Conservation (phyloP, 768 basidiomycete genomes). For the Termitomyces sp. region DNA sequence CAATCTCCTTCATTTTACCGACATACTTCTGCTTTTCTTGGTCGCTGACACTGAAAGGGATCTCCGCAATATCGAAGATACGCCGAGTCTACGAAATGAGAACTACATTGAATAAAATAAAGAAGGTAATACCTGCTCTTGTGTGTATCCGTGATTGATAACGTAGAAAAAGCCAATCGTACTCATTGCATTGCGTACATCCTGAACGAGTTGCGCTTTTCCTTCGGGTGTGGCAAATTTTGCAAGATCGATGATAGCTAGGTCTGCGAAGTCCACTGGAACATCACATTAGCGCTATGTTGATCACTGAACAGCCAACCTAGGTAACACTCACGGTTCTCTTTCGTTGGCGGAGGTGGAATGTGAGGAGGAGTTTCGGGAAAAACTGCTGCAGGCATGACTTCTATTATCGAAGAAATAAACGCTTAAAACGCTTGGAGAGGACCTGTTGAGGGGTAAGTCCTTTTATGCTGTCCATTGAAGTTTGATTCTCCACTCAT, state of each 20-base stretch:
- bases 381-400: constrained; percentile 24
- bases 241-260: constrained; percentile 49
- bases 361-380: constrained; percentile 32
- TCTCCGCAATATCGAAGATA: constrained; percentile 39
- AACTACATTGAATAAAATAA: background rate
- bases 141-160: constrained; percentile 41
- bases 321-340: constrained; percentile 2
- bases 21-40: constrained; percentile 34
- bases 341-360: constrained; percentile 13
- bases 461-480: background rate
- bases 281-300: background rate
- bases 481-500: no score
- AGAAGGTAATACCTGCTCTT: constrained; percentile 25
- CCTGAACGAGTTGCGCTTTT: constrained; percentile 28
- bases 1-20: constrained; percentile 28
- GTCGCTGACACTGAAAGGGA: constrained; percentile 31
- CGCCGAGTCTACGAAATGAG: constrained; percentile 26
- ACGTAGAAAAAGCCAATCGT: constrained; percentile 41
- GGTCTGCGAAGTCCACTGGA: constrained; percentile 36
- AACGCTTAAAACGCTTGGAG: background rate
- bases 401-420: background rate
- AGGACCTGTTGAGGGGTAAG: background rate
- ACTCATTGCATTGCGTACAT: constrained; percentile 41
- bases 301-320: background rate
- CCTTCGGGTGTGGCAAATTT: constrained; percentile 31